Base-by-base conservation (phyloP, 805 yeast species). In the Lipomyces oligophaga region DNA sequence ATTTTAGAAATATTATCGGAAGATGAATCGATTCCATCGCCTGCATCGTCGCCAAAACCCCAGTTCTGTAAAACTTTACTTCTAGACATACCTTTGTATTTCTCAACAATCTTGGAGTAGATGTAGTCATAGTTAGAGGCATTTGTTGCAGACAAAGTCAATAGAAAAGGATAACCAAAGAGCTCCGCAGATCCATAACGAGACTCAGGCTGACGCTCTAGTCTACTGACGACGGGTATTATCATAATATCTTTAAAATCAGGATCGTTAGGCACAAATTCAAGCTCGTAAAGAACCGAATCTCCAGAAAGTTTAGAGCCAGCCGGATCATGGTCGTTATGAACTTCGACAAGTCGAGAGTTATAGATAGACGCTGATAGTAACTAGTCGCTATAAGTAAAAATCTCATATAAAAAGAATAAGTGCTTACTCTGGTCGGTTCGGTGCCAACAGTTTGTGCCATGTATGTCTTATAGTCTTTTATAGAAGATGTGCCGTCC, bases 81-180 rank as follows among this genome's bases (percentile, higher is more conserved):
- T n/a, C 53, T 57, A 5, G 57, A 34, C 54, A 48, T 42, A 35
- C 30, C 42, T 22, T 43, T 38, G 36, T 57, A 51, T 22, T 47
- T 53, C 8, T 39, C 47, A 11, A 47, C 80, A 24, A 87, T 57
- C 57, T 82, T 83, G 19, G 62, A 61, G 54, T 83, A 67, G 5
- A 88, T 78, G 1, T 63, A 58, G 4, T 81, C 83, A 59, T 76
- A 79, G 20, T 85, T 79, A 2, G 59, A 58, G 4, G 72, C 63
- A 31, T 84, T 90, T 1, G 69, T 71, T 28, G 70, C 68, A 1
- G 73, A 42, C 10, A 87, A 59, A 0, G 79, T 73, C 24, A 88
- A 69, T 56, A 88, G 80, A 57, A 86, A 78, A 2, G 97, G 97
- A 1, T 81, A 63, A 1, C 88, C 94, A 66, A 87, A 84, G 1